A percentile compares a stretch with the other conserved stretches of the same genome.
Conservation (phyloP, 306 rosid species). For the Ammopiptanthus mongolicus region DNA sequence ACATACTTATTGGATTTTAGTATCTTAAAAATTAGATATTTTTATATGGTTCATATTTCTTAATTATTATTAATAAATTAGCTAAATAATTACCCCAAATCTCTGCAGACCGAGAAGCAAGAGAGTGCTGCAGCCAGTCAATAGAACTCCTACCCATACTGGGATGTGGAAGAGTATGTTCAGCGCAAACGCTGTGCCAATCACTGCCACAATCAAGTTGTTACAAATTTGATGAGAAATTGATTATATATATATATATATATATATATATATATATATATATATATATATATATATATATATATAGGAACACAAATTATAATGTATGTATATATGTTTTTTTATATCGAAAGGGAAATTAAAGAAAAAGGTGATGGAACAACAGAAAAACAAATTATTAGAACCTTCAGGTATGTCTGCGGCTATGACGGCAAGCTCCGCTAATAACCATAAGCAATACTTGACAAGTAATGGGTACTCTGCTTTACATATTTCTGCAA, state of each 20-base stretch:
- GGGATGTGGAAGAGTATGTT: constrained; percentile 77
- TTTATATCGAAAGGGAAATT: not conserved
- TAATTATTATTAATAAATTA: not conserved
- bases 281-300: too few relatives aligned
- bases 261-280: too few relatives aligned
- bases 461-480: constrained; percentile 69
- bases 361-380: not conserved
- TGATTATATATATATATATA: too few relatives aligned
- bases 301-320: not conserved
- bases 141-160: constrained; percentile 72
- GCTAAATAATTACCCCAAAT: constrained; percentile 58
- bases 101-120: constrained; percentile 72
- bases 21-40: not conserved
- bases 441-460: constrained; percentile 79
- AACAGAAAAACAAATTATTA: not conserved
- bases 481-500: constrained; percentile 70
- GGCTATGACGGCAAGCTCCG: constrained; percentile 79
- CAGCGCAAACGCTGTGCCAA: constrained; percentile 86
- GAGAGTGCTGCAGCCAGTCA: constrained; percentile 78
- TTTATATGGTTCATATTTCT: not conserved
- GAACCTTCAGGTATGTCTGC: constrained; percentile 93
- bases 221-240: not conserved
- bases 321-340: not conserved
- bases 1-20: not conserved
- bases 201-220: constrained; percentile 44